These are phyloP conservation scores for Jacaranda copaia DNA, from an alignment of 257 asterid genomes.

Conservation along the genomic window DNA sequence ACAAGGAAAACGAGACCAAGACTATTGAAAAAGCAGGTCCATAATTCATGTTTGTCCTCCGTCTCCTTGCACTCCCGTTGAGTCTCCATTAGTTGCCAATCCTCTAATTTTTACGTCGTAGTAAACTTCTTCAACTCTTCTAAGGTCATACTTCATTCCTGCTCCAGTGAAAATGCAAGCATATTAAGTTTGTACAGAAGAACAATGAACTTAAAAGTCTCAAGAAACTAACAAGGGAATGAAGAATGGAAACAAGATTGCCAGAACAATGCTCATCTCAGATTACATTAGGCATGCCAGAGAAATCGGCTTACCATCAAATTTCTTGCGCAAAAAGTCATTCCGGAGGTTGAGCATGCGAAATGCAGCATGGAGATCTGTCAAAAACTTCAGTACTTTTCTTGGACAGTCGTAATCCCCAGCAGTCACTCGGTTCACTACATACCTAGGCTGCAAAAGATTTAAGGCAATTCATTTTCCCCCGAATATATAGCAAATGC, in stretches of 20 bases:
- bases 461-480: constrained; percentile 19
- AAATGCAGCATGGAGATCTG: constrained; percentile 90
- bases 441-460: constrained; percentile 91
- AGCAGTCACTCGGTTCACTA: constrained; percentile 96
- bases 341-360: constrained; percentile 99
- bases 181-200: constrained; percentile 17
- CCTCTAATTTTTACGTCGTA: constrained; percentile 96
- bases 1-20: background rate
- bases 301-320: constrained; percentile 70
- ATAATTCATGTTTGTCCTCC: constrained; percentile 41
- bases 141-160: constrained; percentile 98
- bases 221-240: background rate
- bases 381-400: constrained; percentile 83
- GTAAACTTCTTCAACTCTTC: constrained; percentile 88
- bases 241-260: background rate
- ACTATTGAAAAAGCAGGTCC: background rate
- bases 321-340: constrained; percentile 94
- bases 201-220: background rate
- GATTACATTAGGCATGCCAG: no score
- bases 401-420: constrained; percentile 96
- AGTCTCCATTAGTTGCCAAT: constrained; percentile 50
- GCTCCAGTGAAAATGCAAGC: constrained; percentile 24
- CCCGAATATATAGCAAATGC: constrained; percentile 13
- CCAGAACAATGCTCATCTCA: background rate
- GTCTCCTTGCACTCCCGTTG: constrained; percentile 47